Conservation (phyloP, 805 yeast genomes). For the Wickerhamiella qilinensis region DNA sequence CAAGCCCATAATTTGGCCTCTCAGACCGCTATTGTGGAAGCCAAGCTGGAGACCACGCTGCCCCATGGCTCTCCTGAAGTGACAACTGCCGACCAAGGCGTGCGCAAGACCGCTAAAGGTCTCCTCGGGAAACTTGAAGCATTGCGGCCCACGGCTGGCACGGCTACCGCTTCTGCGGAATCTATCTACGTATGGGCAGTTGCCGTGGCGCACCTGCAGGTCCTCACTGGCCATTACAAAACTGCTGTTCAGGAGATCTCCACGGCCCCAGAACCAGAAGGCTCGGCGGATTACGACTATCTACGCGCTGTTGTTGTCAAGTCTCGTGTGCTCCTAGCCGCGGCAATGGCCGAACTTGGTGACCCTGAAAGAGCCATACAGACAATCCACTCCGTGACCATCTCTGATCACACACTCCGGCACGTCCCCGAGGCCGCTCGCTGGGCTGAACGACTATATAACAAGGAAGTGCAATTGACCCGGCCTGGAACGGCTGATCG, state of each 20-base stretch:
- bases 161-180: neutral
- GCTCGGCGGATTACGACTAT: slow-evolving; percentile 4
- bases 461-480: neutral
- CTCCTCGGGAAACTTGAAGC: neutral
- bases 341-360: slow-evolving; percentile 1
- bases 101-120: neutral
- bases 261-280: neutral
- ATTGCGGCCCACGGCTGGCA: neutral
- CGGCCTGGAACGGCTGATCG: neutral
- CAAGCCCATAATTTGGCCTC: neutral
- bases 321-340: slow-evolving; percentile 3
- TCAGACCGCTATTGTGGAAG: neutral
- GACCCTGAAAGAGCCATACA: slow-evolving; percentile 1
- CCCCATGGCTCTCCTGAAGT: neutral
- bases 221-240: neutral
- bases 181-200: neutral
- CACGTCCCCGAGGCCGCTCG: slow-evolving; percentile 6
- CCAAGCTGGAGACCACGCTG: neutral
- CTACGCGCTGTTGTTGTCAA: slow-evolving; percentile 5
- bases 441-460: slow-evolving; percentile 5
- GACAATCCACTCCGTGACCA: slow-evolving; percentile 2
- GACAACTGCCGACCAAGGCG: neutral
- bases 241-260: neutral
- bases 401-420: slow-evolving; percentile 4
- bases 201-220: neutral